phyloP scores from a whole-genome alignment of 345 rosid species.

The Carallia brachiata region DNA sequence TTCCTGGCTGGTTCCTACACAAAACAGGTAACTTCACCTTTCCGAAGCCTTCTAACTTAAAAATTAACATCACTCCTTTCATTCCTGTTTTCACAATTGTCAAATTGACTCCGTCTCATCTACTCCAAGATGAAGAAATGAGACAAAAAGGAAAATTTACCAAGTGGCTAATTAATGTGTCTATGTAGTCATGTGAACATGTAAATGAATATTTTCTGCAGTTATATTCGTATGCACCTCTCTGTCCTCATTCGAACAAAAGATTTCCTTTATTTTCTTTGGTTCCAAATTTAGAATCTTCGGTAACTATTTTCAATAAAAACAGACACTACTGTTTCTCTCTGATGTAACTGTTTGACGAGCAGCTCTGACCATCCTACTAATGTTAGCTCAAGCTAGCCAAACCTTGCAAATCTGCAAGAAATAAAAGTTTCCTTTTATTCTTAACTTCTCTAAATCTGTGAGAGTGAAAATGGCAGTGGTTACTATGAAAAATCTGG shows the following conservation, averaged over 20 bases:
- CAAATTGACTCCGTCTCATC: too few relatives aligned
- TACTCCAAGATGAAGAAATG: too few relatives aligned
- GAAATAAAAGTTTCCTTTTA: neutral
- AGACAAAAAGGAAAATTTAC: too few relatives aligned
- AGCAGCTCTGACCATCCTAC: neutral
- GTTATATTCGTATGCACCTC: too few relatives aligned
- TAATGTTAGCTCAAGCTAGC: too few relatives aligned
- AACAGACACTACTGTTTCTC: neutral
- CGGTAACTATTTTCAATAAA: too few relatives aligned
- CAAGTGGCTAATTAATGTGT: too few relatives aligned
- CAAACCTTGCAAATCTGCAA: neutral
- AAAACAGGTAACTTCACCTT: constrained; percentile 65
- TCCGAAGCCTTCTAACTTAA: neutral
- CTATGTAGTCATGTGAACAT: too few relatives aligned
- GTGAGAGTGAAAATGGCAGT: neutral
- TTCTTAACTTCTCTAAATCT: neutral
- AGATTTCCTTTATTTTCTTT: too few relatives aligned
- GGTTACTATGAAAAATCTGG: neutral
- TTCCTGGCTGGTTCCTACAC: constrained; percentile 96
- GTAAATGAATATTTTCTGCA: too few relatives aligned
- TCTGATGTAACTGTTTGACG: neutral
- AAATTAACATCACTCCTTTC: neutral
- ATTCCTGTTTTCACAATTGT: neutral
- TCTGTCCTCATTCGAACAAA: too few relatives aligned
- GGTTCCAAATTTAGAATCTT: too few relatives aligned